Evolutionary conservation across 768 basidiomycete species (phyloP).

Genomic region (Hericium rajendrae): DNA sequence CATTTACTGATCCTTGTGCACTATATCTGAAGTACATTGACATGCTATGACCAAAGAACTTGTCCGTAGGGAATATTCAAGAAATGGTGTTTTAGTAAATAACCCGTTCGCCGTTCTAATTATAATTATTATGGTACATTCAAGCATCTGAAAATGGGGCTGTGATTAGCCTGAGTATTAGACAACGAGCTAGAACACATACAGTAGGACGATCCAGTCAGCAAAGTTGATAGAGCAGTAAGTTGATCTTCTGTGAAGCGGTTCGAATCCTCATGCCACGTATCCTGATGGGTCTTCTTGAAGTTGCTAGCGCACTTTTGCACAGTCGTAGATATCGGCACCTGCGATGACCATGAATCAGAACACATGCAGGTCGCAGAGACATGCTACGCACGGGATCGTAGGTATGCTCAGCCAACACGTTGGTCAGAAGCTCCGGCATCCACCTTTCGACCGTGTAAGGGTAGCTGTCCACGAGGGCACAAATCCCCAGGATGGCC

Average conservation of each 20-base stretch:
- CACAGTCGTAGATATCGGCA: conserved; percentile 80
- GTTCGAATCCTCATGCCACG: conserved; percentile 84
- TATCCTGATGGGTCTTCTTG: conserved; percentile 78
- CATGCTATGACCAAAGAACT: not conserved
- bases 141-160: no score
- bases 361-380: not conserved
- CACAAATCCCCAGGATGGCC: conserved; percentile 89
- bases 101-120: no score
- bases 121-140: no score
- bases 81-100: no score
- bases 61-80: no score
- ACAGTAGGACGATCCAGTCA: conserved; percentile 84
- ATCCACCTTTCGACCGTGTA: conserved; percentile 95
- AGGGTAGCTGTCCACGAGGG: conserved; percentile 88
- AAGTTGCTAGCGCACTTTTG: conserved; percentile 72
- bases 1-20: not conserved
- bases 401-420: conserved; percentile 75
- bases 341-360: conserved; percentile 26
- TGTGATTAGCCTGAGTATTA: no score
- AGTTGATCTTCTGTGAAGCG: conserved; percentile 83
- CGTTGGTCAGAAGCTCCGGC: conserved; percentile 71
- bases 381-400: conserved; percentile 50
- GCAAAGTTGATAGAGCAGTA: conserved; percentile 67
- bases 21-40: not conserved
- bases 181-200: conserved; percentile 17